phyloP scores from a whole-genome alignment of 441 rosid genomes.

The Adansonia madagascariensis region DNA sequence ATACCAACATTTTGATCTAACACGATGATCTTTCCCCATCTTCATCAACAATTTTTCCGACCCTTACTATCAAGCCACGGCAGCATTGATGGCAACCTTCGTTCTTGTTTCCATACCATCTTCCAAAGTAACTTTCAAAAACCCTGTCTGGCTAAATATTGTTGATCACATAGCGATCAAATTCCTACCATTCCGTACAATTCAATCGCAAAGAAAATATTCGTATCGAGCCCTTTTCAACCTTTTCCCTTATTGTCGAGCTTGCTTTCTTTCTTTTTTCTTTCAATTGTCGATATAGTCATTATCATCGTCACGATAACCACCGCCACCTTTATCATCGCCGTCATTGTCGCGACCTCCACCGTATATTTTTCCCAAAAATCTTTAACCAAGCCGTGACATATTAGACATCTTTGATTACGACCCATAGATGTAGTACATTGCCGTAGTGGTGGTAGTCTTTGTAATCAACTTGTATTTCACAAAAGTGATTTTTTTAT shows the following conservation, averaged over 20 bases:
- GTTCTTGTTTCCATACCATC: neutral
- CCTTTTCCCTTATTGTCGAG: neutral
- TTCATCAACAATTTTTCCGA: neutral
- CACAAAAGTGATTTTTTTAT: too few species aligned
- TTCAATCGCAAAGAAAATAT: neutral
- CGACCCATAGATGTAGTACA: neutral
- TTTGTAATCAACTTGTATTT: neutral
- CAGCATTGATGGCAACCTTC: neutral
- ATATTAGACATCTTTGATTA: neutral
- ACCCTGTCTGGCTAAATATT: neutral
- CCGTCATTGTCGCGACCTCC: neutral
- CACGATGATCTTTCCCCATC: neutral
- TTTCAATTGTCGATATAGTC: neutral
- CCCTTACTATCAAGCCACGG: neutral
- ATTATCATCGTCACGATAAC: neutral
- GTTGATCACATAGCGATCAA: neutral
- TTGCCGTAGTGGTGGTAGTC: neutral
- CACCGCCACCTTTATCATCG: too few species aligned
- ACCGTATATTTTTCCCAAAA: neutral
- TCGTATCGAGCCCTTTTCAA: neutral
- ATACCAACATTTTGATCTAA: neutral
- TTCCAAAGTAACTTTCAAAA: neutral
- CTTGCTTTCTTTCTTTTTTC: too few species aligned
- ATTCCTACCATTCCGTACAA: neutral
- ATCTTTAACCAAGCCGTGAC: slow-evolving; percentile 3